Conservation (phyloP, 371 early-diverging fungal genomes). For the Circinella minor region DNA sequence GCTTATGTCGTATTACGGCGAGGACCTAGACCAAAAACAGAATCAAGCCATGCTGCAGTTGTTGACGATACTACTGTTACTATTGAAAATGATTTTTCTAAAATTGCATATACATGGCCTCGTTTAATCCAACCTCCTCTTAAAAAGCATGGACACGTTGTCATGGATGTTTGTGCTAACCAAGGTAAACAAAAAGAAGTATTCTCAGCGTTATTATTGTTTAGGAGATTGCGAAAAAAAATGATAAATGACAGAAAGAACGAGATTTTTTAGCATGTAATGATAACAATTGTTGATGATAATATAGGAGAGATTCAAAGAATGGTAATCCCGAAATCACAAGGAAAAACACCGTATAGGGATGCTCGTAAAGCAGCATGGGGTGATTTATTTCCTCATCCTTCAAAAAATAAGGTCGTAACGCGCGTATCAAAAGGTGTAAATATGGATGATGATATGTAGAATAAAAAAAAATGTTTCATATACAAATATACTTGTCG, state of each 20-base stretch:
- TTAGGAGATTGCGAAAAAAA: background rate
- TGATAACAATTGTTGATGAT: background rate
- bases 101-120: slow-evolving; percentile 70
- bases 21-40: slow-evolving; percentile 57
- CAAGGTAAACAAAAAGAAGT: slow-evolving; percentile 38
- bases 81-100: slow-evolving; percentile 4
- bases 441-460: background rate
- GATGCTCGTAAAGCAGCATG: slow-evolving; percentile 82
- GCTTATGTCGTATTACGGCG: slow-evolving; percentile 80
- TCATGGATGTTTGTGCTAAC: slow-evolving; percentile 70
- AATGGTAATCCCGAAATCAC: slow-evolving; percentile 75
- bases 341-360: slow-evolving; percentile 74
- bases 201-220: background rate
- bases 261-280: background rate
- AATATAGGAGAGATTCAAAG: slow-evolving; percentile 62
- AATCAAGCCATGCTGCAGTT: background rate
- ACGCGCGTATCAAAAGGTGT: slow-evolving; percentile 31
- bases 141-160: slow-evolving; percentile 79
- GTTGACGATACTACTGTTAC: too few relatives aligned
- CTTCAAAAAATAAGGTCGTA: slow-evolving; percentile 60
- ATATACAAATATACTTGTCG: background rate
- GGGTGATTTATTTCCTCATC: slow-evolving; percentile 86
- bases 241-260: background rate
- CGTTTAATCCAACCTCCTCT: slow-evolving; percentile 74
- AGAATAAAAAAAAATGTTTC: background rate